Conservation (phyloP, 2,329 filamentous ascomycete genomes). For the Colletotrichum truncatum region DNA sequence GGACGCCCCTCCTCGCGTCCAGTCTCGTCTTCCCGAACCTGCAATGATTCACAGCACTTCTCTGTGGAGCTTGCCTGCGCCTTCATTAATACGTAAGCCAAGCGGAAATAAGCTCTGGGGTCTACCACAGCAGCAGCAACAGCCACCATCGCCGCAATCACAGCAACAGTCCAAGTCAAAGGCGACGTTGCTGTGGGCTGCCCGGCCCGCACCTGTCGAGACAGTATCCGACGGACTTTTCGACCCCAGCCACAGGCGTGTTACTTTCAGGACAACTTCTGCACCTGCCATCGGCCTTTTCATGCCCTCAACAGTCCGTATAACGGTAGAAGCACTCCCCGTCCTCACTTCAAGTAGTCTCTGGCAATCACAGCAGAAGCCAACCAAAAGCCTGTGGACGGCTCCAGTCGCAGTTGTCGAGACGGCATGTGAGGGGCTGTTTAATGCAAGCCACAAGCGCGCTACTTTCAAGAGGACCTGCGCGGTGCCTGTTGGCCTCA, state of each 20-base stretch:
- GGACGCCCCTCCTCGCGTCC: slow-evolving; percentile 38
- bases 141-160: background rate
- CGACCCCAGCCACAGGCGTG: slow-evolving; percentile 31
- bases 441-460: slow-evolving; percentile 34
- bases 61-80: slow-evolving; percentile 41
- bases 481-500: slow-evolving; percentile 28
- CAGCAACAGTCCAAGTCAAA: no score
- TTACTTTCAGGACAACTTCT: slow-evolving; percentile 41
- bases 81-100: background rate
- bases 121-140: background rate
- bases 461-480: slow-evolving; percentile 31
- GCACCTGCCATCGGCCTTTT: slow-evolving; percentile 44
- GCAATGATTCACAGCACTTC: slow-evolving; percentile 45
- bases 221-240: slow-evolving; percentile 33
- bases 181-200: no score
- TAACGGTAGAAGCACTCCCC: slow-evolving; percentile 10
- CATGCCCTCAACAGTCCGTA: slow-evolving; percentile 43
- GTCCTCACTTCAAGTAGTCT: slow-evolving; percentile 41
- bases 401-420: background rate
- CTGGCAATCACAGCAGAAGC: slow-evolving; percentile 36
- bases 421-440: slow-evolving; percentile 16
- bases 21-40: slow-evolving; percentile 38
- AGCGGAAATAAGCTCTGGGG: slow-evolving; percentile 28
- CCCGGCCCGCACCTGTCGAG: background rate
- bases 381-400: background rate